A percentile compares a stretch with the other conserved stretches of the same genome.
These are phyloP conservation scores for Spatholobus suberectus DNA, from an alignment of 306 rosid genomes.

Conservation along the genomic window DNA sequence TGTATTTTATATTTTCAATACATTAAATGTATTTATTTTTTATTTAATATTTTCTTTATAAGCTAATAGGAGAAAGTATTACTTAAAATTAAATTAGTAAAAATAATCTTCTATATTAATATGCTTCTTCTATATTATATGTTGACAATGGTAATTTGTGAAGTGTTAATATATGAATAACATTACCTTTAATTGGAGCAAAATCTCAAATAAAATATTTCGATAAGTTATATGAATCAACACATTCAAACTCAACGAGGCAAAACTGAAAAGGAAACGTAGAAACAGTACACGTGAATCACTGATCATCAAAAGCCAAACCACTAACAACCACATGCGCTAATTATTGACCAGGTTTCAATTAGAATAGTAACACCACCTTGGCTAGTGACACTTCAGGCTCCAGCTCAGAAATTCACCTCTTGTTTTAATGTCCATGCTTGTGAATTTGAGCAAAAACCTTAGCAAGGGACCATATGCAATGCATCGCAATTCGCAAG, in stretches of 20 bases:
- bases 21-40: no score
- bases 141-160: no score
- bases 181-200: no score
- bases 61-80: no score
- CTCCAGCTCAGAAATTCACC: not conserved
- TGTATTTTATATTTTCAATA: no score
- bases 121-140: no score
- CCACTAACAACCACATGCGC: conserved; percentile 29
- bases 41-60: no score
- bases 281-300: not conserved
- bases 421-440: not conserved
- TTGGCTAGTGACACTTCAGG: not conserved
- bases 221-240: not conserved
- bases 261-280: not conserved
- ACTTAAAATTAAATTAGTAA: no score
- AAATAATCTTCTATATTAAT: no score
- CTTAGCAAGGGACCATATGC: not conserved
- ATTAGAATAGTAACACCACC: not conserved
- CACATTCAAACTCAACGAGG: not conserved
- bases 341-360: conserved; percentile 12
- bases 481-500: conserved; percentile 1
- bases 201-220: no score
- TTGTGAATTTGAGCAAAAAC: not conserved
- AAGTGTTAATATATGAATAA: no score
- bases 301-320: not conserved